These are phyloP conservation scores for Trichoderma orchidacearum DNA, from an alignment of 495 filamentous ascomycete genomes.

Conservation along the genomic window DNA sequence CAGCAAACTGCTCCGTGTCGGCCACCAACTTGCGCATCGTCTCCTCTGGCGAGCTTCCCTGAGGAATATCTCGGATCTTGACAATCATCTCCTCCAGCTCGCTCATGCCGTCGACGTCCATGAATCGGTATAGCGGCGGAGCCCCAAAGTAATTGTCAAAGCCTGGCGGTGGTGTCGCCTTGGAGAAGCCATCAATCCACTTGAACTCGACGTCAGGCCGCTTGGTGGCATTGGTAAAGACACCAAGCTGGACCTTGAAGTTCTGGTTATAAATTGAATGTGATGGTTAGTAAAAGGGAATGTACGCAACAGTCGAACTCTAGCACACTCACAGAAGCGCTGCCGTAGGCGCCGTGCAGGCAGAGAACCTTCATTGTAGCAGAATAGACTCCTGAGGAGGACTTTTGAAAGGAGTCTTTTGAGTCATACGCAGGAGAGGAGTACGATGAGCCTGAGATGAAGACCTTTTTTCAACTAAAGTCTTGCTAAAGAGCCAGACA, in stretches of 20 bases:
- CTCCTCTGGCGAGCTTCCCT: slow-evolving; percentile 31
- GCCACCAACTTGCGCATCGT: slow-evolving; percentile 35
- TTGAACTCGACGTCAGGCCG: slow-evolving; percentile 33
- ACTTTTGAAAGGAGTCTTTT: too few relatives aligned
- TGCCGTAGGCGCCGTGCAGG: slow-evolving; percentile 34
- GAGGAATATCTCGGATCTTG: slow-evolving; percentile 35
- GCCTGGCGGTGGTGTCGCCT: slow-evolving; percentile 31
- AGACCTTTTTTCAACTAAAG: too few relatives aligned
- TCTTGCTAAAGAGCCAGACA: too few relatives aligned
- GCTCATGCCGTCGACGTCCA: slow-evolving; percentile 29
- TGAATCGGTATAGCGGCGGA: slow-evolving; percentile 35
- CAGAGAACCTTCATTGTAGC: slow-evolving; percentile 25
- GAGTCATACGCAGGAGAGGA: too few relatives aligned
- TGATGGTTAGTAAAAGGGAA: slow-evolving; percentile 8
- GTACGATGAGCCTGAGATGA: too few relatives aligned
- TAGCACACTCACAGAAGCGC: slow-evolving; percentile 30
- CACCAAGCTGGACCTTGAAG: slow-evolving; percentile 39
- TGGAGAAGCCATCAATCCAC: slow-evolving; percentile 33
- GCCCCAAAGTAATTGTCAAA: slow-evolving; percentile 40
- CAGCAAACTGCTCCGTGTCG: slow-evolving; percentile 25
- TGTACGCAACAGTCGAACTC: background rate
- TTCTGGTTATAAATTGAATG: slow-evolving; percentile 17
- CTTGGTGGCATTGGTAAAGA: slow-evolving; percentile 12
- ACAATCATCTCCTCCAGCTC: slow-evolving; percentile 31
- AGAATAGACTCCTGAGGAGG: background rate